Conservation (phyloP, 2,329 filamentous ascomycete genomes). For the Diaporthe amygdali region DNA sequence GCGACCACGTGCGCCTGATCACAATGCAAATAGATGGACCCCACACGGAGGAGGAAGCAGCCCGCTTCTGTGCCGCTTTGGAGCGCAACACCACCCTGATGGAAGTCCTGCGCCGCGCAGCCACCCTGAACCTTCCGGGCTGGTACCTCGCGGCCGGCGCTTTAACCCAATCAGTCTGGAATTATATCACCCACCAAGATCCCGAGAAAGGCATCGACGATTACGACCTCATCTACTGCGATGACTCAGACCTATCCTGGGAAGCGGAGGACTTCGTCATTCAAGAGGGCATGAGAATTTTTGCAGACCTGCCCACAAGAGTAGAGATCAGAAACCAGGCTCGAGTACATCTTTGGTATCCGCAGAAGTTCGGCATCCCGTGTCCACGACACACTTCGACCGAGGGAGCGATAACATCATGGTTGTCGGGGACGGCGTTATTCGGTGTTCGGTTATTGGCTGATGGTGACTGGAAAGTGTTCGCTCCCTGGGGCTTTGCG, state of each 20-base stretch:
- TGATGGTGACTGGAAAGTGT: conserved; percentile 37
- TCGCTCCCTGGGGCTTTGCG: conserved; percentile 40
- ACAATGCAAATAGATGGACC: conserved; percentile 18
- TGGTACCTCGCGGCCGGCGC: conserved; percentile 38
- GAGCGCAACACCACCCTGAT: conserved; percentile 23
- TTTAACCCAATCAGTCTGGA: conserved; percentile 46
- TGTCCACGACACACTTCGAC: conserved; percentile 37
- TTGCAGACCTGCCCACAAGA: conserved; percentile 35
- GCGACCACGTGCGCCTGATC: neutral
- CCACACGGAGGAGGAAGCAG: conserved; percentile 20
- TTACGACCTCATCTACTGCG: conserved; percentile 44
- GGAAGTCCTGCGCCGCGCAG: conserved; percentile 24
- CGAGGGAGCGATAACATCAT: conserved; percentile 39
- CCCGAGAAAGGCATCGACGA: conserved; percentile 41
- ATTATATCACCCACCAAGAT: conserved; percentile 33
- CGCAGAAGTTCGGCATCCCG: conserved; percentile 35
- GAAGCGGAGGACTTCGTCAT: conserved; percentile 42
- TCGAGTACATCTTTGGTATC: conserved; percentile 44
- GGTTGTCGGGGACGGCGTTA: conserved; percentile 42
- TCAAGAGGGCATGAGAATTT: conserved; percentile 35
- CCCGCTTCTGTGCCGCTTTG: conserved; percentile 16
- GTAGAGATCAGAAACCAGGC: conserved; percentile 46
- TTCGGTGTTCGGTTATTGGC: conserved; percentile 35
- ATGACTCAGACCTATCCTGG: conserved; percentile 39
- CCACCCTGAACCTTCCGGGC: conserved; percentile 19